These are phyloP conservation scores for Sugiyamaella paludigena DNA, from an alignment of 1,139 yeast species.

Conservation along the genomic window DNA sequence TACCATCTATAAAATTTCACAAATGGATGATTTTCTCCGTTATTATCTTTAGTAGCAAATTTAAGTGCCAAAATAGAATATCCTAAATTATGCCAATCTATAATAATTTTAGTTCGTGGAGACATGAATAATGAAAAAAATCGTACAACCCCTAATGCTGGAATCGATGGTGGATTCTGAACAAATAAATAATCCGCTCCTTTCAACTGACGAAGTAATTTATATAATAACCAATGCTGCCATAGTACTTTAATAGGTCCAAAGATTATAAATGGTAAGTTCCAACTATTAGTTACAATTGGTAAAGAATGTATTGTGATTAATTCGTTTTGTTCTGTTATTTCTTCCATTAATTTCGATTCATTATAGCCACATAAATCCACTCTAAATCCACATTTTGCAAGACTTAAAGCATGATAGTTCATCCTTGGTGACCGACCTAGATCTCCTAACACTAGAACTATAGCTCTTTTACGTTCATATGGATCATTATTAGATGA, in stretches of 20 bases:
- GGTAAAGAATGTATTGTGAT: slow-evolving; percentile 42
- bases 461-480: slow-evolving; percentile 52
- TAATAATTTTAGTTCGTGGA: slow-evolving; percentile 60
- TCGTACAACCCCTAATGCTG: slow-evolving; percentile 65
- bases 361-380: slow-evolving; percentile 81
- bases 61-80: slow-evolving; percentile 75
- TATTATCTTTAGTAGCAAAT: slow-evolving; percentile 38
- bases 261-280: slow-evolving; percentile 57
- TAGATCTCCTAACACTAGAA: slow-evolving; percentile 86
- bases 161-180: slow-evolving; percentile 90
- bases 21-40: slow-evolving; percentile 51
- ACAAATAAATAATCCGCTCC: slow-evolving; percentile 70
- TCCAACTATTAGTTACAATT: slow-evolving; percentile 43
- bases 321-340: slow-evolving; percentile 24
- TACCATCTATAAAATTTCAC: slow-evolving; percentile 54
- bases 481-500: slow-evolving; percentile 22
- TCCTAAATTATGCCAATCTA: slow-evolving; percentile 97
- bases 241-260: slow-evolving; percentile 56
- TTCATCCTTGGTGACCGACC: slow-evolving; percentile 96
- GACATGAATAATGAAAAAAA: slow-evolving; percentile 53
- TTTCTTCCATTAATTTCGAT: slow-evolving; percentile 33
- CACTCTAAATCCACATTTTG: slow-evolving; percentile 67
- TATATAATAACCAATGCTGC: slow-evolving; percentile 52
- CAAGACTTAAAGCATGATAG: slow-evolving; percentile 81
- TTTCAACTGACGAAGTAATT: slow-evolving; percentile 52